A percentile compares a stretch with the other conserved stretches of the same genome.
These are phyloP conservation scores for Iberis pinnata DNA, from an alignment of 345 rosid genomes.

Conservation along the genomic window DNA sequence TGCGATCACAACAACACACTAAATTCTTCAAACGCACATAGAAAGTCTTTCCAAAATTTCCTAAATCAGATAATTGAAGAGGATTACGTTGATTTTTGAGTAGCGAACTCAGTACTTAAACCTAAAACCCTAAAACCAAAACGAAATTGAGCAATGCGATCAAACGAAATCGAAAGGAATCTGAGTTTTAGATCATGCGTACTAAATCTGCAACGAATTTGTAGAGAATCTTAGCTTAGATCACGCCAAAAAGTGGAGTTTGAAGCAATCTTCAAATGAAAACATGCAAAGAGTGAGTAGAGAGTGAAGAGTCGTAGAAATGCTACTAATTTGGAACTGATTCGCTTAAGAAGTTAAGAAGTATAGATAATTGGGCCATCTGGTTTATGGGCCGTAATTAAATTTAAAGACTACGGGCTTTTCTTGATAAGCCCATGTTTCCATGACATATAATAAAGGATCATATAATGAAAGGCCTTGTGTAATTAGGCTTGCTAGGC, in stretches of 20 bases:
- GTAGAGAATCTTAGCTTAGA: background rate
- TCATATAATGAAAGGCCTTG: too few species aligned
- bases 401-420: too few species aligned
- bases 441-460: too few species aligned
- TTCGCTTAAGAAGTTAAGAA: too few species aligned
- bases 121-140: conserved; percentile 23
- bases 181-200: background rate
- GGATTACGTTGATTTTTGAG: background rate
- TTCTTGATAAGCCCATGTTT: too few species aligned
- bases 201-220: background rate
- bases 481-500: too few species aligned
- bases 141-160: conserved; percentile 1
- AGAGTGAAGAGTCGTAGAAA: too few species aligned
- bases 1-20: conserved; percentile 1
- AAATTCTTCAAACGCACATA: background rate
- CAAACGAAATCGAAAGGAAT: background rate
- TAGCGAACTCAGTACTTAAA: conserved; percentile 1
- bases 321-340: too few species aligned
- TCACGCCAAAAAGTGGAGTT: background rate
- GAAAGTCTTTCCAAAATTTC: background rate
- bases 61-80: background rate
- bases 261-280: too few species aligned
- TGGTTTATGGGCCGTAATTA: too few species aligned
- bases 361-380: too few species aligned
- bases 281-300: too few species aligned